Conservation (phyloP, 2,329 filamentous ascomycete species). For the Fusarium lateritium region DNA sequence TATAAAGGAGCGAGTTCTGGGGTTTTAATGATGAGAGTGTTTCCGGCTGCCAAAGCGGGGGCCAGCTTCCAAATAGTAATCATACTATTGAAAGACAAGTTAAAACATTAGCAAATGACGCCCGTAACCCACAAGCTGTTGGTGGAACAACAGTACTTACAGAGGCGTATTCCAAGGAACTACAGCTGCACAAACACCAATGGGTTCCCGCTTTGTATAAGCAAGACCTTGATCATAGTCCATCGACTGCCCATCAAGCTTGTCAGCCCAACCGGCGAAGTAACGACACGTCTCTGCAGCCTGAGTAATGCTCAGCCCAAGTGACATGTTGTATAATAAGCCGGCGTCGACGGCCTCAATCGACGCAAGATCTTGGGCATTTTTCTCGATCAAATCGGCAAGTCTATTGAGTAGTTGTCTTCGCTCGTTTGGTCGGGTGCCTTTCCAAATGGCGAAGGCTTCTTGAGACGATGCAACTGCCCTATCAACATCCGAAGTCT, state of each 20-base stretch:
- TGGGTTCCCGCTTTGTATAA: constrained; percentile 83
- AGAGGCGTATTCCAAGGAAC: constrained; percentile 83
- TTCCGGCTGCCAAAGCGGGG: constrained; percentile 73
- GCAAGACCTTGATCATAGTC: constrained; percentile 76
- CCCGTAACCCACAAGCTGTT: not conserved
- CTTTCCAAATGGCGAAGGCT: constrained; percentile 67
- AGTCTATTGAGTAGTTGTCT: constrained; percentile 78
- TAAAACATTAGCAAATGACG: not conserved
- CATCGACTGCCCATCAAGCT: constrained; percentile 84
- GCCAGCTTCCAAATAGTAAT: constrained; percentile 69
- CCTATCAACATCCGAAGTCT: constrained; percentile 71
- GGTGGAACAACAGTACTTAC: not conserved
- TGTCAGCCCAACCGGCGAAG: constrained; percentile 83
- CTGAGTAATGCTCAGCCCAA: constrained; percentile 55
- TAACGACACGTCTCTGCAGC: constrained; percentile 67
- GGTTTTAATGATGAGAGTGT: constrained; percentile 73
- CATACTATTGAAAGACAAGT: constrained; percentile 10
- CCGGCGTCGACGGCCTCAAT: constrained; percentile 88
- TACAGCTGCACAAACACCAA: constrained; percentile 79
- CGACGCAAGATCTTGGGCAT: constrained; percentile 77
- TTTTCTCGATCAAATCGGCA: constrained; percentile 81
- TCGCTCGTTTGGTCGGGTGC: constrained; percentile 69
- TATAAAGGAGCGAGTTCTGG: constrained; percentile 74
- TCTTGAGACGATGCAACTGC: constrained; percentile 85
- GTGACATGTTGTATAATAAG: constrained; percentile 75